phyloP scores from a whole-genome alignment of 805 yeast genomes.

The Yamadazyma sp. region DNA sequence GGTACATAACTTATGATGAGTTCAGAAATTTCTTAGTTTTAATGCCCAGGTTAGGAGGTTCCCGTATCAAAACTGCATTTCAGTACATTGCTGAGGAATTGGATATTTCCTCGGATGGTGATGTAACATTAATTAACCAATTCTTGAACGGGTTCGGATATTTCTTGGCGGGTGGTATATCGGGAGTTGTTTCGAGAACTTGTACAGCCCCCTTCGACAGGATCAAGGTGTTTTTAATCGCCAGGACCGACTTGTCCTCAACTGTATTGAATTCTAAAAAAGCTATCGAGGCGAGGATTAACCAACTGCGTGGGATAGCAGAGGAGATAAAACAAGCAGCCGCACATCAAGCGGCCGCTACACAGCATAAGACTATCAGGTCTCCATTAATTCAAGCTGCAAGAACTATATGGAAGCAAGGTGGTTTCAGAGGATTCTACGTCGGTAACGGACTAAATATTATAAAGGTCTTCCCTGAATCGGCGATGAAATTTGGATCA shows the following conservation, averaged over 20 bases:
- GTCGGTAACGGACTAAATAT: conserved; percentile 94
- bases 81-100: conserved; percentile 74
- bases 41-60: conserved; percentile 78
- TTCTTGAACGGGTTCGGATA: conserved; percentile 82
- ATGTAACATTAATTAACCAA: conserved; percentile 79
- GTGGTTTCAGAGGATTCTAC: conserved; percentile 84
- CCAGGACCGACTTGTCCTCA: conserved; percentile 79
- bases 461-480: conserved; percentile 93
- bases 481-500: conserved; percentile 95
- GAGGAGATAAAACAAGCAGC: conserved; percentile 6
- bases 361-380: conserved; percentile 44
- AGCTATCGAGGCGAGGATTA: conserved; percentile 23
- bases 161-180: conserved; percentile 90
- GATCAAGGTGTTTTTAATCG: conserved; percentile 88
- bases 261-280: conserved; percentile 61
- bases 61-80: conserved; percentile 79
- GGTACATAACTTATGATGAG: conserved; percentile 77
- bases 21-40: conserved; percentile 81
- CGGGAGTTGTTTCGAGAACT: conserved; percentile 94
- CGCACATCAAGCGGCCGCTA: conserved; percentile 11
- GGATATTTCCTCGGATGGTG: conserved; percentile 88
- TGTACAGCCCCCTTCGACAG: conserved; percentile 97
- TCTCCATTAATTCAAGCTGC: conserved; percentile 84
- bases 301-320: not conserved
- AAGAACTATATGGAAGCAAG: conserved; percentile 76